phyloP scores from a whole-genome alignment of 257 asterid species.

The Euphrasia confusa region DNA sequence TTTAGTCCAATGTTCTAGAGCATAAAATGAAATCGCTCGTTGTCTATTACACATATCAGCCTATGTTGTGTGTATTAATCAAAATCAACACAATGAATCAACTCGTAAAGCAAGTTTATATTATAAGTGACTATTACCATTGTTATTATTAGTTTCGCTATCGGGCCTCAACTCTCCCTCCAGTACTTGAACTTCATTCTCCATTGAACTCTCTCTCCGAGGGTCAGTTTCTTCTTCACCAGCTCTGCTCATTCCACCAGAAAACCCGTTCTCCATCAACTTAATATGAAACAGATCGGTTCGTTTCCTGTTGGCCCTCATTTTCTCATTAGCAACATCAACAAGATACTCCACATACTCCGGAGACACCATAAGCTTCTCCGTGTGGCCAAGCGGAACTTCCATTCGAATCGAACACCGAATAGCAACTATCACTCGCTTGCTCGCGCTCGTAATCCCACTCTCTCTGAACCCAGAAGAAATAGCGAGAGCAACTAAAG shows the following conservation, averaged over 20 bases:
- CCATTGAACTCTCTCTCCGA: constrained; percentile 22
- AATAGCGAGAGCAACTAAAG: constrained; percentile 70
- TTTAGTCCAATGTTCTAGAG: not conserved
- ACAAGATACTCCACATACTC: constrained; percentile 72
- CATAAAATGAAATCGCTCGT: not conserved
- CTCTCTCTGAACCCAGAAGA: constrained; percentile 91
- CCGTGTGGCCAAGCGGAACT: constrained; percentile 68
- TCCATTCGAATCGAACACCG: constrained; percentile 89
- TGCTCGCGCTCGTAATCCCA: constrained; percentile 79
- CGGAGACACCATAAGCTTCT: constrained; percentile 54
- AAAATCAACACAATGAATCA: not conserved
- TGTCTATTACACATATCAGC: constrained; percentile 9
- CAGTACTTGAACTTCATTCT: constrained; percentile 27
- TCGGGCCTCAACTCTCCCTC: constrained; percentile 32
- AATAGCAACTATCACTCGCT: constrained; percentile 71
- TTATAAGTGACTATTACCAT: constrained; percentile 36
- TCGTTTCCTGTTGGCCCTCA: constrained; percentile 72
- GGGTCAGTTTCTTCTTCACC: constrained; percentile 23
- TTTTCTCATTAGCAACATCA: constrained; percentile 75
- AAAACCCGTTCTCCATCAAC: constrained; percentile 51
- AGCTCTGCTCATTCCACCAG: constrained; percentile 21
- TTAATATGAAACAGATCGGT: constrained; percentile 50
- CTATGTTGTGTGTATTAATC: not conserved
- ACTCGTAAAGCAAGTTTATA: not conserved
- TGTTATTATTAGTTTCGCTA: constrained; percentile 28